A percentile compares a stretch with the other conserved stretches of the same genome.
These are phyloP conservation scores for Sonneratia alba DNA, from an alignment of 345 rosid genomes.

Conservation along the genomic window DNA sequence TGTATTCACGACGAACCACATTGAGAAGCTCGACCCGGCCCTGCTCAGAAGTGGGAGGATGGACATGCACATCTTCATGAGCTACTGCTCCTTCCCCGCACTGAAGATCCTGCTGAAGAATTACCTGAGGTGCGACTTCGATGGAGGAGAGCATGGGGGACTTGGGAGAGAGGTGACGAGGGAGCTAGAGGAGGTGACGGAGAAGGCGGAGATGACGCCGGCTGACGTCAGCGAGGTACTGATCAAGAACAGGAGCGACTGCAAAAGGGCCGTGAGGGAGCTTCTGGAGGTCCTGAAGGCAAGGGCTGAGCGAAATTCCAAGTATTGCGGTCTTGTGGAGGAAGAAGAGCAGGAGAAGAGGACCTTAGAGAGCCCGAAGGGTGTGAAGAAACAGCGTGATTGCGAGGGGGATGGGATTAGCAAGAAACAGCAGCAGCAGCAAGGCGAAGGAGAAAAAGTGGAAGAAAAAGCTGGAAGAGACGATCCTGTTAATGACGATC, in stretches of 20 bases:
- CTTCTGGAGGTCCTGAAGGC: constrained; percentile 39
- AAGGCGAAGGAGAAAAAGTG: too few relatives aligned
- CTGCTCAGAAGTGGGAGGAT: constrained; percentile 85
- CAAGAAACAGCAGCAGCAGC: background rate
- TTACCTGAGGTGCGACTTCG: constrained; percentile 37
- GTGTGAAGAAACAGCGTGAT: constrained; percentile 17
- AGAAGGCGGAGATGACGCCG: constrained; percentile 76
- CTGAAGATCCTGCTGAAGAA: constrained; percentile 46
- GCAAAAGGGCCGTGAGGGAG: constrained; percentile 47
- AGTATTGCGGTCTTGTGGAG: constrained; percentile 26
- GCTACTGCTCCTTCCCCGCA: constrained; percentile 56
- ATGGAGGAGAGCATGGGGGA: constrained; percentile 16
- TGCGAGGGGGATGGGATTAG: constrained; percentile 8
- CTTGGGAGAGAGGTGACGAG: constrained; percentile 14
- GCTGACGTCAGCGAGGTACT: constrained; percentile 84
- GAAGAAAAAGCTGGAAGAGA: background rate
- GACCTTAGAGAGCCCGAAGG: constrained; percentile 55
- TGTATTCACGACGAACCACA: constrained; percentile 86
- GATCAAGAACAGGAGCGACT: constrained; percentile 58
- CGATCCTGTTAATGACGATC: background rate
- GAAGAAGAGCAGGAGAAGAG: constrained; percentile 79
- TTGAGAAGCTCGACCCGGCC: constrained; percentile 87
- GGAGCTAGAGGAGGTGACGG: constrained; percentile 40
- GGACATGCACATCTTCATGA: constrained; percentile 97
- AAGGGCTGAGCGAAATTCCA: constrained; percentile 32